Evolutionary conservation across 768 basidiomycete species (phyloP).

Genomic region (Hygrocybe punicea): DNA sequence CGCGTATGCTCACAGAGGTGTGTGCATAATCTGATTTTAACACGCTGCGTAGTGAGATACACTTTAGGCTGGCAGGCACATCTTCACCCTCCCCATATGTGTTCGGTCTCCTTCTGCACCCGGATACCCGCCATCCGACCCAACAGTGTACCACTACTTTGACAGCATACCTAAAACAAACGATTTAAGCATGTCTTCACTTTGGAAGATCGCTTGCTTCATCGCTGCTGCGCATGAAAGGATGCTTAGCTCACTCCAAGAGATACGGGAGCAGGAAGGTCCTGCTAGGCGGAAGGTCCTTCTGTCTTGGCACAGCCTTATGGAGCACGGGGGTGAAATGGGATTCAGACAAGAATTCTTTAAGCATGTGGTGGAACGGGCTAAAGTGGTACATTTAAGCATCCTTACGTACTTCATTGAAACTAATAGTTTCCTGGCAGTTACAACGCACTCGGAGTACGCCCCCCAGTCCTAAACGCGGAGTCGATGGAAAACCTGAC

Average conservation of each 20-base stretch:
- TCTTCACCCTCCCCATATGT: conserved; percentile 18
- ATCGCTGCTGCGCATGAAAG: conserved; percentile 14
- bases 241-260: conserved; percentile 9
- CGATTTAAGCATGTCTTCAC: conserved; percentile 5
- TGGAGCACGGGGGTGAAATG: conserved; percentile 8
- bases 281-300: conserved; percentile 5
- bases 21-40: neutral
- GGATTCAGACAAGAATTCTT: neutral
- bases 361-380: neutral
- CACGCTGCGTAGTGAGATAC: neutral
- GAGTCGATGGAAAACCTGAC: neutral
- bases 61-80: neutral
- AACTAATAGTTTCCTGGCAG: neutral
- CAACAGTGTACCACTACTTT: conserved; percentile 4
- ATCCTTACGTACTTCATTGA: neutral
- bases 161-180: neutral
- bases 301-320: conserved; percentile 11
- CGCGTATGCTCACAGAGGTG: conserved; percentile 1
- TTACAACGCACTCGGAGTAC: neutral
- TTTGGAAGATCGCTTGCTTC: conserved; percentile 9
- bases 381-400: neutral
- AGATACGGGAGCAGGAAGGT: conserved; percentile 1
- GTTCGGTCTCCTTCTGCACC: conserved; percentile 5
- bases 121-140: conserved; percentile 12
- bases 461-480: neutral